phyloP scores from a whole-genome alignment of 202 grass and related monocot genomes.

The Schoenoplectus tabernaemontani region DNA sequence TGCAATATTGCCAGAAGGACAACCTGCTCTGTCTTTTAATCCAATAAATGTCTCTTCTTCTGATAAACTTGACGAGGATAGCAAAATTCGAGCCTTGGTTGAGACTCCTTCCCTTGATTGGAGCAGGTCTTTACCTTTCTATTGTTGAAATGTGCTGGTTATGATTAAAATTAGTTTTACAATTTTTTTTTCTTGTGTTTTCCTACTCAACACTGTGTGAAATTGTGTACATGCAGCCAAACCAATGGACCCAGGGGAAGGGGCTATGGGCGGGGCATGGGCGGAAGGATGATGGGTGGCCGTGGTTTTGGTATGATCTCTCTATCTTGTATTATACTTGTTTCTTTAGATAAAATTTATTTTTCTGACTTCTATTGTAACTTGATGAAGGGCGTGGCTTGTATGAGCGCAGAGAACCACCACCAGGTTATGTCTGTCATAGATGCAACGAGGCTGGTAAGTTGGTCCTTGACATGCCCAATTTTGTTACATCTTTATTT shows the following conservation, averaged over 20 bases:
- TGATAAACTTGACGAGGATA: slow-evolving; percentile 89
- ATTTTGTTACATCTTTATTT: background rate
- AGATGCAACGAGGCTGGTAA: slow-evolving; percentile 97
- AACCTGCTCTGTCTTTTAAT: slow-evolving; percentile 44
- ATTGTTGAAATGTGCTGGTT: background rate
- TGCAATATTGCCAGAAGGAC: slow-evolving; percentile 34
- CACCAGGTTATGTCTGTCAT: slow-evolving; percentile 95
- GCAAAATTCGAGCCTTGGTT: slow-evolving; percentile 84
- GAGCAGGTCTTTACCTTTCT: slow-evolving; percentile 21
- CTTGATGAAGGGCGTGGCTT: slow-evolving; percentile 53
- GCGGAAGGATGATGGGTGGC: slow-evolving; percentile 70
- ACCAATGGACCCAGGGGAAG: slow-evolving; percentile 71
- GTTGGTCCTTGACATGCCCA: slow-evolving; percentile 12
- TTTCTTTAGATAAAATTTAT: background rate
- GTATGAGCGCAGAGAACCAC: slow-evolving; percentile 58
- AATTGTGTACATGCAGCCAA: slow-evolving; percentile 57
- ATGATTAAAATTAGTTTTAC: background rate
- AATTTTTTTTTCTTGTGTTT: background rate
- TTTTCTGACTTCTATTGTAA: slow-evolving; percentile 23
- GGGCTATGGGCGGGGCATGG: slow-evolving; percentile 79
- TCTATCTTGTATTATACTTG: background rate
- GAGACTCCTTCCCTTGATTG: slow-evolving; percentile 80
- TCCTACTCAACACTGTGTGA: background rate
- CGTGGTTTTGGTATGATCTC: slow-evolving; percentile 78
- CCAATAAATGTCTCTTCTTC: slow-evolving; percentile 43